A percentile compares a stretch with the other conserved stretches of the same genome.
Conservation (phyloP, 768 basidiomycete species). For the Imleria badia region DNA sequence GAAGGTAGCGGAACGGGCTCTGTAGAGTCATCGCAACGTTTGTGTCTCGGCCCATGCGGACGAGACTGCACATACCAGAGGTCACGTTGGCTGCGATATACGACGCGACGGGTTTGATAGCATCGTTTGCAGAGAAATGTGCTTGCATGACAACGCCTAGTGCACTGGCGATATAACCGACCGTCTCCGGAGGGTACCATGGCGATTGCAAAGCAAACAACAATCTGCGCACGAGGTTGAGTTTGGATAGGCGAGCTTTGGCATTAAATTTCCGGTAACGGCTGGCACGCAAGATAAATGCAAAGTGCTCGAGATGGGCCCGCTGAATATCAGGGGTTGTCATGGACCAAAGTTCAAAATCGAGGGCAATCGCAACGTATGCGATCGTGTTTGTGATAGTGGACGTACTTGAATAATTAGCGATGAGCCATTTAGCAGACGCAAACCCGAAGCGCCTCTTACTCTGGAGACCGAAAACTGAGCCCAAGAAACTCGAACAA, state of each 20-base stretch:
- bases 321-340: constrained; percentile 72
- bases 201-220: constrained; percentile 81
- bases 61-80: constrained; percentile 45
- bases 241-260: constrained; percentile 68
- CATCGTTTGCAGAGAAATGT: constrained; percentile 68
- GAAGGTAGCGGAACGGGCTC: constrained; percentile 10
- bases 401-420: constrained; percentile 56
- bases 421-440: not conserved
- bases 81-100: constrained; percentile 82
- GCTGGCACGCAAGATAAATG: constrained; percentile 68
- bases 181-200: constrained; percentile 60
- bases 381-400: constrained; percentile 81
- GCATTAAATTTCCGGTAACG: constrained; percentile 77
- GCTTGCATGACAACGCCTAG: constrained; percentile 61
- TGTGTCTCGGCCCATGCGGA: not conserved
- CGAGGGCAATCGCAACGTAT: constrained; percentile 80
- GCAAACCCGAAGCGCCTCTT: constrained; percentile 24
- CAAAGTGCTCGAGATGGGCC: constrained; percentile 79
- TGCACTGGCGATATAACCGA: constrained; percentile 54
- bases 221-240: constrained; percentile 69
- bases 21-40: not conserved
- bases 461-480: constrained; percentile 82
- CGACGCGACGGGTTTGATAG: constrained; percentile 82
- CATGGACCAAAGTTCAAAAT: constrained; percentile 87
- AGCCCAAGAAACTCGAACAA: constrained; percentile 86